Evolutionary conservation across 1,139 yeast species (phyloP), one percentile per base, ranked within the genome.

Genomic region (Tardiomyces digboiensis): DNA sequence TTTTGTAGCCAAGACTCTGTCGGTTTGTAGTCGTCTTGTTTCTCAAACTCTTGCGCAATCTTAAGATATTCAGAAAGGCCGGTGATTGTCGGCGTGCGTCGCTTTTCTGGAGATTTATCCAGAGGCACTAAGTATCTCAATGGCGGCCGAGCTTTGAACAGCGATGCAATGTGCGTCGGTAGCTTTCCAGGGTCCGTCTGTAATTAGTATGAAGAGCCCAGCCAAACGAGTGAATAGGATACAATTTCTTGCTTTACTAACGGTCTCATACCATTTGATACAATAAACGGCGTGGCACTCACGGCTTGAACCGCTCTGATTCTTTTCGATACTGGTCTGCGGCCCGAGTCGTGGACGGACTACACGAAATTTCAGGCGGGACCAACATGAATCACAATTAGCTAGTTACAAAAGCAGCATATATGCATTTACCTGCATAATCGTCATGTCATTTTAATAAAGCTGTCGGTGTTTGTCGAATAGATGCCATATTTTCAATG

Each of bases 61-160:
- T 53, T 52, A 40, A 76, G 63, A 46, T 68, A 67, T 2, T 52
- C 52, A 0, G 78, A 66, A 1, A 84, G 53, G 0, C 87, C 86
- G 0, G 78, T 55, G 6, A 86, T 71, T 20, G 59, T 46, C 1
- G 67, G 58, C 0, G 84, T 80, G 3, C 68, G 57, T 19, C 95
- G 65, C 23, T 67, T 42, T 36, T 68, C 72, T 0, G 77, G 74
- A 1, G 78, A 71, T 42, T 68, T 64, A 57, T 85, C 95, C 2
- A 65, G 54, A 1, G 83, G 83, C 21, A 64, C 66, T 2, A 72
- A 57, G 52, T 70, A 75, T 29, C 72, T 70, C 13, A 80, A 61
- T n/a, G 94, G 93, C 3, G 83, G 80, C 43, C 77, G 70, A 4
- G 93, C 84, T 22, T 73, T 73, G 58, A 87, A 87, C 39, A 86